Evolutionary conservation across 352 stramenopile genomes (phyloP).

Genomic region (Pythium sp.): DNA sequence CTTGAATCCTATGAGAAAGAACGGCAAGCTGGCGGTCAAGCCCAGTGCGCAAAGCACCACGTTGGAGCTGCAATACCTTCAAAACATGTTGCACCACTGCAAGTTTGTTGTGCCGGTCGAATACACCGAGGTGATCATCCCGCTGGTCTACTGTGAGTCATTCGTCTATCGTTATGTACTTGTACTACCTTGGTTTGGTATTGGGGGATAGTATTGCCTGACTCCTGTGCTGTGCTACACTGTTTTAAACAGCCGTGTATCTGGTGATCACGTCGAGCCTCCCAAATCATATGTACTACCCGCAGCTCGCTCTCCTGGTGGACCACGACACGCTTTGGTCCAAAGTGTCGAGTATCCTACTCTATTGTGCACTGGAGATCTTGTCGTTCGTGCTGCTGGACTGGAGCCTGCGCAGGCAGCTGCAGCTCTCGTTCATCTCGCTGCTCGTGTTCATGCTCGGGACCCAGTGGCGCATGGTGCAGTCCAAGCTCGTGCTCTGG

Average conservation of each 20-base stretch:
- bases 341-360: conserved; percentile 2
- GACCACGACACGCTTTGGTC: background rate
- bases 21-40: background rate
- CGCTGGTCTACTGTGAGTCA: conserved; percentile 7
- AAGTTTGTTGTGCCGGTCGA: conserved; percentile 1
- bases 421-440: conserved; percentile 7
- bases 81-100: background rate
- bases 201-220: background rate
- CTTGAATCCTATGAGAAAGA: background rate
- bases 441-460: conserved; percentile 36
- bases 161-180: background rate
- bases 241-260: background rate
- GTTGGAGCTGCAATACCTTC: background rate
- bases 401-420: conserved; percentile 1
- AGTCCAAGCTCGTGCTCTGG: conserved; percentile 35
- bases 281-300: conserved; percentile 4
- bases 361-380: background rate
- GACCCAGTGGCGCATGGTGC: conserved; percentile 26
- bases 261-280: background rate
- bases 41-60: background rate
- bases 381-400: background rate
- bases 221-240: background rate
- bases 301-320: background rate
- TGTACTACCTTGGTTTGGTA: background rate
- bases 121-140: conserved; percentile 6